Evolutionary conservation across 1,284 basidiomycete species (phyloP), one percentile per base, ranked within the genome.

Genomic region (Schizophyllum commune): DNA sequence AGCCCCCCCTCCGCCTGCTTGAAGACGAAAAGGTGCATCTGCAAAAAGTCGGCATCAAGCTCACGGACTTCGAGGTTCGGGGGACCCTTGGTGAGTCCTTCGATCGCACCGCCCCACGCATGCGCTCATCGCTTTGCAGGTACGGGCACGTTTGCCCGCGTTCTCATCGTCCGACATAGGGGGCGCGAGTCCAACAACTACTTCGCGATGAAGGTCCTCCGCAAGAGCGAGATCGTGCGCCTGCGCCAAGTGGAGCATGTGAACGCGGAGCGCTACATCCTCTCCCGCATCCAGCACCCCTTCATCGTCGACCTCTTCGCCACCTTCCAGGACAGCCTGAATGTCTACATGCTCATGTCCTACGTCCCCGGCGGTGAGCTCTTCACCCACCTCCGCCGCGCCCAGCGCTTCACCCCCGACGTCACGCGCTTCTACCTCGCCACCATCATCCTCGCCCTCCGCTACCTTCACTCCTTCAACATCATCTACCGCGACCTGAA

Each of bases 401-500:
- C 92, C 33, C 91, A 95, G 73, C 88, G 93, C 56, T 99, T 99
- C 77, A 96, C 95, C 9, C 94, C 96, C 60, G 95, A 97, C 64
- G 96, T 99, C 60, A 98, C 97, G 59, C 94, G 97, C 65, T 99
- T 99, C 75, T 99, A 98, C 75, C 90, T 98, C 52, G 96, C 96
- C 47, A 97, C 96, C 64, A 97, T 99, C 66, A 90, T 96, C 58
- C 84, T 99, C 59, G 96, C 96, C 8, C 83, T 99, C 65, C 94
- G 94, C 78, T 98, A 98, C 71, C 82, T 99, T 7, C 97, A 99
- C 74, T 96, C 94, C 6, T 92, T 96, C 76, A 96, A 98, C 77
- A 97, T 99, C 76, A 94, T 99, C 71, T 99, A 99, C 76, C 93
- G 96, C 54, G 96, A 99, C 75, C 83, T 99, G 63, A 99, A 99